A percentile compares a stretch with the other conserved stretches of the same genome.
Evolutionary conservation across 139 green algal genomes (phyloP).

Genomic region (Micromonas commoda): DNA sequence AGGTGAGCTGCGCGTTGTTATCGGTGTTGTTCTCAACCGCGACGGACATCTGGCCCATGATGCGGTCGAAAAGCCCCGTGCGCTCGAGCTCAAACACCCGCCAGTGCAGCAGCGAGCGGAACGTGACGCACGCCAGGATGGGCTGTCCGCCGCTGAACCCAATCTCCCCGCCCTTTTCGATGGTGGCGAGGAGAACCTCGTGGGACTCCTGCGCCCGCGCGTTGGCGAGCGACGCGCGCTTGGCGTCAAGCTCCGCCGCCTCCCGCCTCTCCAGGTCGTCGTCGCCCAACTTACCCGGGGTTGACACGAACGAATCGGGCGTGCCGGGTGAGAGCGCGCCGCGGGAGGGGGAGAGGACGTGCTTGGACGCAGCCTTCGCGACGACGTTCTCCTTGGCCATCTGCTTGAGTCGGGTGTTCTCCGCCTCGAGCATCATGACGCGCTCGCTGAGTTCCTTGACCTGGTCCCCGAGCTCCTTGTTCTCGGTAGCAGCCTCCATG

Average conservation of each 20-base stretch:
- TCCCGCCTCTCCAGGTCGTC: background rate
- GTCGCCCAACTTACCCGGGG: background rate
- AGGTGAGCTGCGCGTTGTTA: constrained; percentile 59
- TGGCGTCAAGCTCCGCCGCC: background rate
- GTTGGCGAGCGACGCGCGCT: background rate
- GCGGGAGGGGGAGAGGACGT: too few relatives aligned
- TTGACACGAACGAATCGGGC: too few relatives aligned
- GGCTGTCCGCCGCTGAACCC: constrained; percentile 77
- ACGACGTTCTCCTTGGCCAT: background rate
- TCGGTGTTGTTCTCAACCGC: constrained; percentile 73
- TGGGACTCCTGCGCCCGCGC: constrained; percentile 57
- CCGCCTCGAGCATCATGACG: background rate
- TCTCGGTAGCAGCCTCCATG: constrained; percentile 26
- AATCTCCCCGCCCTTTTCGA: constrained; percentile 41
- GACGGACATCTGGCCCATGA: constrained; percentile 80
- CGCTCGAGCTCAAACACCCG: constrained; percentile 82
- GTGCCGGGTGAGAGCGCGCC: background rate
- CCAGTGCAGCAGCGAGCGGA: constrained; percentile 82
- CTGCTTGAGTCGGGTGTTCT: background rate
- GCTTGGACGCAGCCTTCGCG: too few relatives aligned
- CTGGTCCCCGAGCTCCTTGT: constrained; percentile 2
- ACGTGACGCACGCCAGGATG: constrained; percentile 80
- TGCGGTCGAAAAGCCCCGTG: constrained; percentile 88
- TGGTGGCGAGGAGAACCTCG: constrained; percentile 42
- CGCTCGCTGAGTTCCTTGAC: constrained; percentile 1